phyloP scores from a whole-genome alignment of 345 rosid genomes.

The Eucalyptus viminalis region DNA sequence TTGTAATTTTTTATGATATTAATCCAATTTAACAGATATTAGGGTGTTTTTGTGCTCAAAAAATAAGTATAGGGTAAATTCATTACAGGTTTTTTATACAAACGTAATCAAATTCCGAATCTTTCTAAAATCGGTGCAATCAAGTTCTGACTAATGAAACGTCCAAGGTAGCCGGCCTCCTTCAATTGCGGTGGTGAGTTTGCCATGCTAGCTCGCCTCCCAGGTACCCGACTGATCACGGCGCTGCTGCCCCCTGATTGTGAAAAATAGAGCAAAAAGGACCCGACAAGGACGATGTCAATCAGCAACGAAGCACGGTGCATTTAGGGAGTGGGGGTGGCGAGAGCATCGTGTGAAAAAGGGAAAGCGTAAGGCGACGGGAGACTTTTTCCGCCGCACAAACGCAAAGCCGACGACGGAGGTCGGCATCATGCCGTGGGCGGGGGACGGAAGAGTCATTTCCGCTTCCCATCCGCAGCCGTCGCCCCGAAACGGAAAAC shows the following conservation, averaged over 20 bases:
- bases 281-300: background rate
- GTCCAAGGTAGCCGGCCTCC: background rate
- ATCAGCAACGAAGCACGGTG: background rate
- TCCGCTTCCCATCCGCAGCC: background rate
- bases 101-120: background rate
- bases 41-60: no score
- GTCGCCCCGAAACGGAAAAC: background rate
- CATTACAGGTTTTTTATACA: background rate
- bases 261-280: background rate
- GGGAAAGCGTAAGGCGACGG: background rate
- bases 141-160: background rate
- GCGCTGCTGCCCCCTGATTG: background rate
- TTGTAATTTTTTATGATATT: no score
- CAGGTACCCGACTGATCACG: background rate
- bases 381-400: background rate
- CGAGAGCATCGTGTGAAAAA: background rate
- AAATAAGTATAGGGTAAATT: no score
- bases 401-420: background rate
- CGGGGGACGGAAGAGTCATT: background rate
- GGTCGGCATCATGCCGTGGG: background rate
- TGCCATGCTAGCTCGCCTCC: background rate
- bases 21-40: rapidly evolving
- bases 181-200: background rate
- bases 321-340: background rate
- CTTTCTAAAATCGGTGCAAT: background rate